Base-by-base conservation (phyloP, 225 moss, liverwort and hornwort genomes). In the Takakia lepidozioides region DNA sequence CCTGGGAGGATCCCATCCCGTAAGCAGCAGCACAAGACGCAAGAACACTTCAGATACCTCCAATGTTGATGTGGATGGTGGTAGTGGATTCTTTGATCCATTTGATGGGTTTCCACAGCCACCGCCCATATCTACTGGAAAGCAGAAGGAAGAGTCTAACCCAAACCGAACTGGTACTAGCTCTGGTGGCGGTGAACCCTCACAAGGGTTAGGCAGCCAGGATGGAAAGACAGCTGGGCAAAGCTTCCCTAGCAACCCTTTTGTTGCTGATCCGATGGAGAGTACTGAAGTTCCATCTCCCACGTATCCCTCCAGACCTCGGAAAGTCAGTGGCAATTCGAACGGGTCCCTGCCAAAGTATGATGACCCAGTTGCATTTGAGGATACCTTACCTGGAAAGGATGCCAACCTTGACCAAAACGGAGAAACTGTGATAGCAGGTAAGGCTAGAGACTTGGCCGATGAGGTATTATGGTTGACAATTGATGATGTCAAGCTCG, bases 401-500 rank as follows among this genome's bases (percentile, higher is more conserved):
- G 85, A 65, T 25, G 15, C 27, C 49, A 49, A 11, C 11, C 11
- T 9, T 10, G 18, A 25, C 10, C 19, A 17, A 49, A 28, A 49
- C 13, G 6, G 10, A 7, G 27, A 25, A 26, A 49, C 9, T 0
- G 8, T 49, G 19, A 5, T 10, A 32, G 78, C 65, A 48, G 78
- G 81, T n/a, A 65, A 60, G n/a, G n/a, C n/a, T n/a, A n/a, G n/a
- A n/a, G n/a, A n/a, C n/a, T n/a, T n/a, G n/a, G n/a, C n/a, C n/a
- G n/a, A n/a, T n/a, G n/a, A n/a, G n/a, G n/a, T n/a, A n/a, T n/a
- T n/a, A 10, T 98, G 90, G 98, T 35, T 91, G 67, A 87, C 83
- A 0, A 66, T 98, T 14, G 80, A 98, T 16, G 91, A 98, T 53
- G 40, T 85, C 54, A 84, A 74, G 78, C 76, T 91, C 23, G 19